phyloP scores from a whole-genome alignment of 495 filamentous ascomycete species.

The Gamarada debralockiae region DNA sequence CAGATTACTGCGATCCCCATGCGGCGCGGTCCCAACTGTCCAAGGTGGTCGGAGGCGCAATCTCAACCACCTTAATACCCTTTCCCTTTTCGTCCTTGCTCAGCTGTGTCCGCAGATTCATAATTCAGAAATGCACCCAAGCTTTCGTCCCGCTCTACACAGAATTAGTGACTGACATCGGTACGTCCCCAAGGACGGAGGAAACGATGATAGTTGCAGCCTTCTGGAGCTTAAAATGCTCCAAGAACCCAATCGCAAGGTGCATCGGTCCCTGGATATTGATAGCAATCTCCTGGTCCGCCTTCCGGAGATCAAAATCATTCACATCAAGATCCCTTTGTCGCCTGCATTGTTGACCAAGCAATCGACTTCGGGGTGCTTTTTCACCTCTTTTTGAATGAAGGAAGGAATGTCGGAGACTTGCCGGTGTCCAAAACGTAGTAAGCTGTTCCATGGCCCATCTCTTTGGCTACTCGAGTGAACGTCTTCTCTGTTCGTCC shows the following conservation, averaged over 20 bases:
- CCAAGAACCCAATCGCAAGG: conserved; percentile 34
- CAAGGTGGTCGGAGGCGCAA: conserved; percentile 43
- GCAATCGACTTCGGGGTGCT: conserved; percentile 45
- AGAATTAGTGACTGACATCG: conserved; percentile 40
- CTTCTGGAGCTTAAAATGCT: conserved; percentile 33
- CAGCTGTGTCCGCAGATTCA: conserved; percentile 42
- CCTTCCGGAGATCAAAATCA: conserved; percentile 33
- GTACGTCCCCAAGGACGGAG: conserved; percentile 40
- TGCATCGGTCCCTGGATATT: conserved; percentile 49
- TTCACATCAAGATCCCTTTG: no score
- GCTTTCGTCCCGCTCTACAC: conserved; percentile 48
- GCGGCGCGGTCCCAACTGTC: conserved; percentile 45
- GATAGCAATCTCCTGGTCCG: conserved; percentile 45
- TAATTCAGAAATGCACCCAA: conserved; percentile 44
- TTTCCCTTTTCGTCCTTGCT: conserved; percentile 20
- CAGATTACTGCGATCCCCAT: conserved; percentile 44
- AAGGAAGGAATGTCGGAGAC: conserved; percentile 41
- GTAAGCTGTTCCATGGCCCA: conserved; percentile 34
- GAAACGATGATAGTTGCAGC: conserved; percentile 43
- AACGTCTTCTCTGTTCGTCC: conserved; percentile 44
- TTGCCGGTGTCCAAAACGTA: conserved; percentile 42
- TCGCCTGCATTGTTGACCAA: conserved; percentile 38
- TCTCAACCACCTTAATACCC: conserved; percentile 39
- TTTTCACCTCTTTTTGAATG: conserved; percentile 28
- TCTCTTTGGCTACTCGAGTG: conserved; percentile 29